phyloP scores from a whole-genome alignment of 1,284 basidiomycete genomes.

The Austroboletus niveus region DNA sequence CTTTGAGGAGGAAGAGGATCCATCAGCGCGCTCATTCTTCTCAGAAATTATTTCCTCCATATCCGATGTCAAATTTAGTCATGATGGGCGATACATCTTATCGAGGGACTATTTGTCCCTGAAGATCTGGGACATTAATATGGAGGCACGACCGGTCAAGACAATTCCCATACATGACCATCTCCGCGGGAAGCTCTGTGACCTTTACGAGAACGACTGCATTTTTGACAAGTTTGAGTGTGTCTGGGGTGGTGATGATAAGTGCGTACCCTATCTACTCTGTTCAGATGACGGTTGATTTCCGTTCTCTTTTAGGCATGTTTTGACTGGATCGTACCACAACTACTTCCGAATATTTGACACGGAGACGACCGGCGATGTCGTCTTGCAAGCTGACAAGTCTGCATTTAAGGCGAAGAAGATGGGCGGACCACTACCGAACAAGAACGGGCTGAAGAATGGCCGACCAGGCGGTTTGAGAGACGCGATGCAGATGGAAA shows the following conservation, averaged over 20 bases:
- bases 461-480: constrained; percentile 67
- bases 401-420: constrained; percentile 99
- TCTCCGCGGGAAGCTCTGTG: constrained; percentile 94
- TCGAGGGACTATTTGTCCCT: constrained; percentile 96
- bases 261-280: constrained; percentile 55
- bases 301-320: constrained; percentile 57
- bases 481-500: constrained; percentile 87
- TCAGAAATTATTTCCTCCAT: constrained; percentile 99
- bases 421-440: constrained; percentile 79
- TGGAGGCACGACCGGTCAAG: constrained; percentile 96
- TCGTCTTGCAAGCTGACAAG: constrained; percentile 98
- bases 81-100: constrained; percentile 95
- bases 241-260: constrained; percentile 92
- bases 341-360: constrained; percentile 99
- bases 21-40: constrained; percentile 97
- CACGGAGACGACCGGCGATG: constrained; percentile 84
- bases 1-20: constrained; percentile 98
- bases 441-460: constrained; percentile 70
- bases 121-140: constrained; percentile 99
- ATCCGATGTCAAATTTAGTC: constrained; percentile 99
- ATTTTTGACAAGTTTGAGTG: constrained; percentile 99
- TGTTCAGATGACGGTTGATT: constrained; percentile 4
- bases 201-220: constrained; percentile 99
- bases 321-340: constrained; percentile 97
- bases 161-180: constrained; percentile 99